A percentile compares a stretch with the other conserved stretches of the same genome.
Evolutionary conservation across 2,329 filamentous ascomycete genomes (phyloP).

Genomic region (Pseudonectria buxi): DNA sequence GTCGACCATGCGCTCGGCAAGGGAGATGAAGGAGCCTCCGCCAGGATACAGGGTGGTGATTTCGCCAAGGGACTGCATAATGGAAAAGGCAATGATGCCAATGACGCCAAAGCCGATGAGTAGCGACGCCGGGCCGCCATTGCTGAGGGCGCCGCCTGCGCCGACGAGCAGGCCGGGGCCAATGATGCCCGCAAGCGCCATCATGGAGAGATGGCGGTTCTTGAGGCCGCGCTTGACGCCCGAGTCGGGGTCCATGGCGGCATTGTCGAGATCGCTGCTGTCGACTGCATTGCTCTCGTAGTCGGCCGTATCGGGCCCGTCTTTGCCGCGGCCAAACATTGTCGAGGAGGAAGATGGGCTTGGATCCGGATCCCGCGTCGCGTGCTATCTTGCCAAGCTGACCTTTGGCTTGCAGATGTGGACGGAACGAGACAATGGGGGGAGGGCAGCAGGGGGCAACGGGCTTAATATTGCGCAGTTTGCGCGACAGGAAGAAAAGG

Average conservation of each 20-base stretch:
- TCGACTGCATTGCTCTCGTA: constrained; percentile 14
- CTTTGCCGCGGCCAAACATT: constrained; percentile 14
- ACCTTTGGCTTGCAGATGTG: too few species aligned
- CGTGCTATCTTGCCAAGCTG: too few species aligned
- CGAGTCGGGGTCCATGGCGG: constrained; percentile 49
- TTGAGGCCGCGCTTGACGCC: constrained; percentile 65
- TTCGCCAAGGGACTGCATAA: constrained; percentile 70
- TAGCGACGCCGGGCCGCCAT: constrained; percentile 63
- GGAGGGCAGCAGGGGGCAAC: too few species aligned
- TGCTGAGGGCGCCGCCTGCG: constrained; percentile 60
- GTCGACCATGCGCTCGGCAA: constrained; percentile 65
- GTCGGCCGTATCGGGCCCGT: constrained; percentile 10
- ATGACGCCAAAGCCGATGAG: constrained; percentile 69
- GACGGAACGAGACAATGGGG: too few species aligned
- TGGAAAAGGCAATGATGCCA: constrained; percentile 57
- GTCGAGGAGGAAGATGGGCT: constrained; percentile 1
- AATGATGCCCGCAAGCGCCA: constrained; percentile 55
- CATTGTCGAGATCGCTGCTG: constrained; percentile 30
- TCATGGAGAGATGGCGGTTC: constrained; percentile 61
- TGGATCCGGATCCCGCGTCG: too few species aligned
- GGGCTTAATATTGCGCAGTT: too few species aligned
- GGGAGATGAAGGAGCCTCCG: constrained; percentile 63
- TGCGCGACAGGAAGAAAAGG: too few species aligned
- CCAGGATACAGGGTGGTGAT: constrained; percentile 67
- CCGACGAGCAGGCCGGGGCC: constrained; percentile 69